Evolutionary conservation across 345 rosid species (phyloP).

Genomic region (Pseudoturritis turrita): DNA sequence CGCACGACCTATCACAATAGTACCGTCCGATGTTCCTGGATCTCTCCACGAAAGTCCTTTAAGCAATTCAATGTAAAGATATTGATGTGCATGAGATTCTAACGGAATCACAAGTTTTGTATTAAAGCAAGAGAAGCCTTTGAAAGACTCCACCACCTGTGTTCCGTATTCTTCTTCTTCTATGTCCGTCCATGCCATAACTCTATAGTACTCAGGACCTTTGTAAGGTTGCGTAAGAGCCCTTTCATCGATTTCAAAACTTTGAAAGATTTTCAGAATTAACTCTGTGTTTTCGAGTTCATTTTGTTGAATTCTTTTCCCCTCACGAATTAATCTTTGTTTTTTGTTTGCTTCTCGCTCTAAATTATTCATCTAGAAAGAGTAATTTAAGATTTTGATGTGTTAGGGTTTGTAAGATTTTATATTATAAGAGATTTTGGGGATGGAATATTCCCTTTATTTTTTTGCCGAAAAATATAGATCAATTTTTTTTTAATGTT

Average conservation of each 20-base stretch:
- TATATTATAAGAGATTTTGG: neutral
- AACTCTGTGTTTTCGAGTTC: neutral
- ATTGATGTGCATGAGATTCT: neutral
- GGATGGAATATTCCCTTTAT: neutral
- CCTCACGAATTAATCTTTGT: neutral
- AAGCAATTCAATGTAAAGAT: constrained; percentile 5
- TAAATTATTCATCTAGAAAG: neutral
- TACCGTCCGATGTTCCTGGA: neutral
- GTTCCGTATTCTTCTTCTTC: neutral
- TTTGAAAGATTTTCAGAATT: neutral
- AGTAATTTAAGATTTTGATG: neutral
- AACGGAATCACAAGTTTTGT: neutral
- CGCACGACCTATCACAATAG: constrained; percentile 6
- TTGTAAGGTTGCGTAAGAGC: neutral
- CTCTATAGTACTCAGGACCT: neutral
- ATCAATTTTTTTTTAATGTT: no score
- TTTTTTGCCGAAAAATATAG: neutral
- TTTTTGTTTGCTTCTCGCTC: neutral
- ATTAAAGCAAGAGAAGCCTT: neutral
- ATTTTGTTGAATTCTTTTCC: neutral
- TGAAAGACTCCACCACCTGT: neutral
- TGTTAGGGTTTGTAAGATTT: neutral
- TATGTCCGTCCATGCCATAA: neutral
- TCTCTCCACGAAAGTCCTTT: neutral
- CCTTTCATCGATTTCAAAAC: neutral